phyloP scores from a whole-genome alignment of 1,284 basidiomycete species.

The Pterula multifida region DNA sequence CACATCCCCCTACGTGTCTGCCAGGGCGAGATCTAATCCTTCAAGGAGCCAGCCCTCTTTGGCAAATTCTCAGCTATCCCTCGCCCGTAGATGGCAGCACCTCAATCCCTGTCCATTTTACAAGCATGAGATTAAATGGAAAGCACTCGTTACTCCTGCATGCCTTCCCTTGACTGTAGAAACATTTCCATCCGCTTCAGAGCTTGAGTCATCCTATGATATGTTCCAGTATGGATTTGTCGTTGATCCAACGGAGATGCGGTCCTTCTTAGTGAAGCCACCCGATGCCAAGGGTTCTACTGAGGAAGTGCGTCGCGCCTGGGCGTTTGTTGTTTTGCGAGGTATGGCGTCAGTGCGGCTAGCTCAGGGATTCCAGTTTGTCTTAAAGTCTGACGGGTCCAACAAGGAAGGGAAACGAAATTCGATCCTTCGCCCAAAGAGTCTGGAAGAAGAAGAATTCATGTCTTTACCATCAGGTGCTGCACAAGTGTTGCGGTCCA shows the following conservation, averaged over 20 bases:
- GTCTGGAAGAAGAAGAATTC: constrained; percentile 40
- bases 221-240: constrained; percentile 76
- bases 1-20: constrained; percentile 27
- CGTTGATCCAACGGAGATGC: constrained; percentile 66
- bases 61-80: constrained; percentile 50
- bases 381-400: constrained; percentile 34
- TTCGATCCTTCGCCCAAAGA: constrained; percentile 37
- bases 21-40: constrained; percentile 45
- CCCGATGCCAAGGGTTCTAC: constrained; percentile 33
- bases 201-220: constrained; percentile 71
- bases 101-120: constrained; percentile 67
- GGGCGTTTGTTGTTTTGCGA: constrained; percentile 80
- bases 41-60: constrained; percentile 44
- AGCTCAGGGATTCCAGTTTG: constrained; percentile 95
- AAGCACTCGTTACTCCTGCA: constrained; percentile 69
- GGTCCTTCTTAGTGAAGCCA: constrained; percentile 67
- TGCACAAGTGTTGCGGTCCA: constrained; percentile 55
- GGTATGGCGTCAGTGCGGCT: constrained; percentile 91
- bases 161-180: constrained; percentile 93
- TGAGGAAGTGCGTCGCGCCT: constrained; percentile 52
- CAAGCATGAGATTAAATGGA: constrained; percentile 91
- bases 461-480: constrained; percentile 53
- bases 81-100: constrained; percentile 84
- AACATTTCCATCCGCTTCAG: constrained; percentile 67
- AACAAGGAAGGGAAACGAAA: constrained; percentile 16